Percentiles rank a stretch among this genome's conserved stretches.
phyloP scores from a whole-genome alignment of 495 filamentous ascomycete species.

The Podospora pseudocomata region DNA sequence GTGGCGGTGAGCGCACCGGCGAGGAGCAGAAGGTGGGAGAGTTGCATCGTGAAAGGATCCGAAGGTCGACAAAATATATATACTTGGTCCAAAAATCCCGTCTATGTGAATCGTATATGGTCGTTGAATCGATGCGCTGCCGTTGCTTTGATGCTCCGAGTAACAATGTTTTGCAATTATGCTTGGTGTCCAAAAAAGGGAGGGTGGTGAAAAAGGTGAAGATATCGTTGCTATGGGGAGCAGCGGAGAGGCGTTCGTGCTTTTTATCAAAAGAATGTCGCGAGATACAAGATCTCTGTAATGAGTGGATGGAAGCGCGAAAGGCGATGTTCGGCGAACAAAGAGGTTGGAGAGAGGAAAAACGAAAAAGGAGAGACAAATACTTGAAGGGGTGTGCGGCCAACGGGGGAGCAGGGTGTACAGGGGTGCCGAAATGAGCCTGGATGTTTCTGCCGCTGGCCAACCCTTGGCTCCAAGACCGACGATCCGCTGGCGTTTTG shows the following conservation, averaged over 20 bases:
- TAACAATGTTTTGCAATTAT: slow-evolving; percentile 17
- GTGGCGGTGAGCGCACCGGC: slow-evolving; percentile 28
- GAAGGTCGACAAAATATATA: not conserved
- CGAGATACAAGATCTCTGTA: slow-evolving; percentile 37
- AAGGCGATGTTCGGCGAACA: slow-evolving; percentile 23
- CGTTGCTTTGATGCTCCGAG: not conserved
- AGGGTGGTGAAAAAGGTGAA: slow-evolving; percentile 5
- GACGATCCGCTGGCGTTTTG: slow-evolving; percentile 15
- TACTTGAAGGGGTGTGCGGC: slow-evolving; percentile 13
- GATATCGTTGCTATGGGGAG: slow-evolving; percentile 16
- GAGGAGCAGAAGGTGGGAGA: slow-evolving; percentile 28
- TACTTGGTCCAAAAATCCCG: not conserved
- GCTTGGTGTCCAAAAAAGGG: slow-evolving; percentile 8
- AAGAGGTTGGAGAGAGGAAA: slow-evolving; percentile 19
- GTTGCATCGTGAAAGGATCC: slow-evolving; percentile 27
- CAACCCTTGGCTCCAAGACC: slow-evolving; percentile 11
- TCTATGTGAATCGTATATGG: slow-evolving; percentile 12
- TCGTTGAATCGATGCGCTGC: slow-evolving; percentile 3
- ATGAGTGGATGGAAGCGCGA: slow-evolving; percentile 33
- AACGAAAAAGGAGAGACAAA: slow-evolving; percentile 18
- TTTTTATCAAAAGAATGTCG: slow-evolving; percentile 28
- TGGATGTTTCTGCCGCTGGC: slow-evolving; percentile 15
- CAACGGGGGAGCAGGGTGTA: slow-evolving; percentile 3
- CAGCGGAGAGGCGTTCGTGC: slow-evolving; percentile 4
- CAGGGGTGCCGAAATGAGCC: slow-evolving; percentile 27